Evolutionary conservation across 345 rosid genomes (phyloP).

Genomic region (Hypericum androsaemum): DNA sequence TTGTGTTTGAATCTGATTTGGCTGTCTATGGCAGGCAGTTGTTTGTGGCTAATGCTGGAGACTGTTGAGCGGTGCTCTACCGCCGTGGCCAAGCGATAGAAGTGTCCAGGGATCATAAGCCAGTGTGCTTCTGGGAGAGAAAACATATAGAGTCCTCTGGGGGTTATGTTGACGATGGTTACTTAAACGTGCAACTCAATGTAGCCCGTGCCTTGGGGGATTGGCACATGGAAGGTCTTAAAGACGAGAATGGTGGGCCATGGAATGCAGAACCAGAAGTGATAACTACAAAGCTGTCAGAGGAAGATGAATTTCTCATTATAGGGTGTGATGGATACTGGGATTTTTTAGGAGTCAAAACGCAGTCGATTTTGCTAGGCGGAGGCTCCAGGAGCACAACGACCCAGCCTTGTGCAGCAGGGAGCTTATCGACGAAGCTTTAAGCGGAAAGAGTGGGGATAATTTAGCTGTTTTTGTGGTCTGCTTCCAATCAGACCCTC

Average conservation of each 20-base stretch:
- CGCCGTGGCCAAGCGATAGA: slow-evolving; percentile 71
- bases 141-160: slow-evolving; percentile 69
- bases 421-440: slow-evolving; percentile 71
- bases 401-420: slow-evolving; percentile 63
- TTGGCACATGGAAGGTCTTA: slow-evolving; percentile 88
- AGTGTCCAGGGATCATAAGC: slow-evolving; percentile 88
- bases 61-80: slow-evolving; percentile 74
- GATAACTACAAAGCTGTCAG: slow-evolving; percentile 36
- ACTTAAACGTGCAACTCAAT: slow-evolving; percentile 68
- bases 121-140: slow-evolving; percentile 48
- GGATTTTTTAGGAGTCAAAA: slow-evolving; percentile 85
- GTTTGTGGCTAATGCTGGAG: slow-evolving; percentile 91
- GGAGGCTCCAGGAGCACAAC: slow-evolving; percentile 76
- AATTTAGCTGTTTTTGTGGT: slow-evolving; percentile 64
- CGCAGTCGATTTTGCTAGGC: slow-evolving; percentile 78
- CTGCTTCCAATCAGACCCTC: slow-evolving; percentile 61
- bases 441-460: slow-evolving; percentile 81
- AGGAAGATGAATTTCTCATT: slow-evolving; percentile 78
- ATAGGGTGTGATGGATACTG: slow-evolving; percentile 84
- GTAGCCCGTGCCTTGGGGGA: slow-evolving; percentile 91
- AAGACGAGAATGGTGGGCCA: slow-evolving; percentile 56
- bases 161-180: slow-evolving; percentile 54
- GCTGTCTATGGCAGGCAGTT: slow-evolving; percentile 37
- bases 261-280: slow-evolving; percentile 82
- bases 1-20: slow-evolving; percentile 6